Conservation (phyloP, 73 alveolate species). For the Tetrahymena malaccensis region DNA sequence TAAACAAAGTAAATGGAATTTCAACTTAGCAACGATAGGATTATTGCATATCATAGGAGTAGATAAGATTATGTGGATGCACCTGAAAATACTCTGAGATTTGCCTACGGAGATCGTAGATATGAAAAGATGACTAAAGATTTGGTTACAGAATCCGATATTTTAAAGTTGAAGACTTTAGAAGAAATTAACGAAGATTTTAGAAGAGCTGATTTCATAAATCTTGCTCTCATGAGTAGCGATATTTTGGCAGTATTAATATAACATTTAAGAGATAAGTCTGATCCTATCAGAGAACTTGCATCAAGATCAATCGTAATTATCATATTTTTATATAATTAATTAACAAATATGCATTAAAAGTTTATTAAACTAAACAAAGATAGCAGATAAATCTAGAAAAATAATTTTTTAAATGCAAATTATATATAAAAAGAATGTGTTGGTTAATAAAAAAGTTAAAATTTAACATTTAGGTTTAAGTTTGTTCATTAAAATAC, state of each 20-base stretch:
- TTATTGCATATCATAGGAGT: conserved; percentile 37
- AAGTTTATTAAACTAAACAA: background rate
- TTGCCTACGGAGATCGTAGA: conserved; percentile 42
- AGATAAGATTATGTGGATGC: conserved; percentile 29
- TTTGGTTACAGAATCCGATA: conserved; percentile 3
- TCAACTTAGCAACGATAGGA: conserved; percentile 29
- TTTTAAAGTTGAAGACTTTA: conserved; percentile 21
- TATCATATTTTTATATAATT: background rate
- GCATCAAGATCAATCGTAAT: conserved; percentile 38
- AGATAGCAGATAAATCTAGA: too few species aligned
- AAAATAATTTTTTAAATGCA: background rate
- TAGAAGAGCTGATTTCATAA: conserved; percentile 32
- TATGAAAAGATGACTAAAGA: conserved; percentile 35
- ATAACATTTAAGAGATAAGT: conserved; percentile 11
- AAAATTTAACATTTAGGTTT: background rate
- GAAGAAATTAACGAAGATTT: conserved; percentile 41
- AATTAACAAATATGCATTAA: background rate
- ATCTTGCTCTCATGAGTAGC: conserved; percentile 25
- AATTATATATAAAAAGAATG: background rate
- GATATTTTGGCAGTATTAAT: conserved; percentile 24
- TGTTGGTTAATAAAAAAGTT: background rate
- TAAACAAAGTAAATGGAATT: conserved; percentile 9
- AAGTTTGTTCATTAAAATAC: conserved; percentile 10
- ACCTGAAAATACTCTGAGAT: conserved; percentile 25
- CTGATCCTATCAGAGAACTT: conserved; percentile 24